Base-by-base conservation (phyloP, 768 basidiomycete species). In the Paxillus ammoniavirescens region DNA sequence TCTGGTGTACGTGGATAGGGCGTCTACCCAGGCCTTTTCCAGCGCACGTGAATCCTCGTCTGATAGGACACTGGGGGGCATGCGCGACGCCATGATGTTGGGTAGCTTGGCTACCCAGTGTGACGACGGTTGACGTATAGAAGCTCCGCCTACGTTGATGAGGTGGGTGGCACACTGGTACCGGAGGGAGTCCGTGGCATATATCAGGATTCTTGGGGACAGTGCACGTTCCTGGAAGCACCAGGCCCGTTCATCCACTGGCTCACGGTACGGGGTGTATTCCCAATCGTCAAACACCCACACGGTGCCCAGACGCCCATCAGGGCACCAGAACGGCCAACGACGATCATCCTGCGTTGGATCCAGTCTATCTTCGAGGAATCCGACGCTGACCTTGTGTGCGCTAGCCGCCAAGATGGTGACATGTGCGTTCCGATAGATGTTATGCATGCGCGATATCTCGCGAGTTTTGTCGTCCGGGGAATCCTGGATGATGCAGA, bases 401-500 rank as follows among this genome's bases (percentile, higher is more conserved):
- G 53, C 41, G 14, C 53, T 50, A 18, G 53, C 53, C 18, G 53
- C 53, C 13, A 50, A 42, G 26, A 54, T 50, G 2, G 53, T 50
- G 8, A 54, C 33, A 17, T 43, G 50, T n/a, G 53, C 49, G 35
- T 37, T 15, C 6, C 36, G 53, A 33, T 65, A 63, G 45, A 65
- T 49, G 18, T 38, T 23, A 52, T 50, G 52, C 64, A 65, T 65
- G 33, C 55, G 52, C 21, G 42, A 31, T 42, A 65, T 59, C 52
- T 63, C 57, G 54, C 55, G 54, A 9, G 31, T 43, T 49, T 64
- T 64, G 54, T 64, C 63, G 10, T 54, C 49, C 9, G 36, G 28
- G 33, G 45, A 58, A 13, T 54, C 59, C 47, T 64, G 63, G 42
- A 63, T 52, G 42, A 63, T 61, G 35, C 63, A 64, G 12, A 64